Evolutionary conservation across 2,329 filamentous ascomycete species (phyloP), one percentile per base, ranked within the genome.

Genomic region (Seiridium cupressi): DNA sequence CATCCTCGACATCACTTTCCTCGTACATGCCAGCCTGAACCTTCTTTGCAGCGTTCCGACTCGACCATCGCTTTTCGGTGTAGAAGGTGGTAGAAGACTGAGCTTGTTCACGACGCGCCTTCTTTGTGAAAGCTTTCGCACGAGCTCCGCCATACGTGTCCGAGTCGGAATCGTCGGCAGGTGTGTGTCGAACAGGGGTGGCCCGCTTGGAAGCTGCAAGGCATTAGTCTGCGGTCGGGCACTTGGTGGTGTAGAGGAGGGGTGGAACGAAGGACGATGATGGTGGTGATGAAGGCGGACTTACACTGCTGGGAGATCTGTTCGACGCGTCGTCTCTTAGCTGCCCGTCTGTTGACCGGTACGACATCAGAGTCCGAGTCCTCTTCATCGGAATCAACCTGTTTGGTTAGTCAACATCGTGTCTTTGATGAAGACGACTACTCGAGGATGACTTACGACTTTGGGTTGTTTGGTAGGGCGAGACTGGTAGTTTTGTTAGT

Each of bases 11-110:
- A 51, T 88, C 87, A 66, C 86, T 89, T 67, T 90, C 87, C 69
- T 89, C 84, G 68, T 89, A 89, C 18, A 81, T 83, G 44, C 83
- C 84, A 61, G 80, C 81, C 61, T 85, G 82, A 3, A 87, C 83
- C 38, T 70, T 70, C 72, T 92, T 92, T 11, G 90, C 90, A 58
- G 92, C 91, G 64, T 92, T 90, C 62, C 94, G 85, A 58, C 89
- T 95, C 5, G 93, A 97, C 85, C 96, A 97, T 65, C 94, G 90
- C 71, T 97, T 91, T 77, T 97, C 93, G 60, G 86, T 85, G 67
- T 89, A 85, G 4, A 87, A 81, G 6, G 90, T 83, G 46, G 86
- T 83, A 10, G 87, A 84, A 68, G 89, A 85, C 71, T 92, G 69
- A 36, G 58, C 84, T 60, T 89, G 81, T 70, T 90, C 86, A 62